Base-by-base conservation (phyloP, 2,329 filamentous ascomycete genomes). In the Fusarium incarnatum region DNA sequence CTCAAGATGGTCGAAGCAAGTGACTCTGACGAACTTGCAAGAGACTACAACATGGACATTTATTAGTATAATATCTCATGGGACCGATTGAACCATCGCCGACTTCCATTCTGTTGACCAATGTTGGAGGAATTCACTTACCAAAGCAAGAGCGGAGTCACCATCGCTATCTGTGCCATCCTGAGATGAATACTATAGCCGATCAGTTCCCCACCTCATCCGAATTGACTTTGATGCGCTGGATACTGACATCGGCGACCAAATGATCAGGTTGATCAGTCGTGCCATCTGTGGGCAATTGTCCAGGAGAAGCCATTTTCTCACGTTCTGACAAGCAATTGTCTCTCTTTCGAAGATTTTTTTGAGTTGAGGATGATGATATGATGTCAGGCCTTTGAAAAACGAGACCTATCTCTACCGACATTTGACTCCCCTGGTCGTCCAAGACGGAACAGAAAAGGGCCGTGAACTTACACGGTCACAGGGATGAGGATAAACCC, bases 1-100 rank as follows among this genome's bases (percentile, higher is more conserved):
- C 76, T 68, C 40, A 77, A 60, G 40, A 83, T 80, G 57, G 79
- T 82, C 1, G 79, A 79, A 20, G 71, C 67, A 28, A 80, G 68
- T 2, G 79, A 80, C 0, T 69, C 72, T 8, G 27, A 56, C n/a
- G 56, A 53, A 20, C 50, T 60, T 32, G 49, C 34, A 16, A 53
- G 13, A 7, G 49, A 53, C 49, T 52, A 8, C 34, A n/a, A 10
- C 5, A 37, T 12, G 5, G 3, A 12, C 4, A 7, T n/a, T n/a
- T 0, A 12, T 37, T 11, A 37, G 18, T 37, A n/a, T 37, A 5
- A 7, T n/a, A 12, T 12, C 18, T 10, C 10, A 18, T 37, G 7
- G 7, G 18, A 37, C 18, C 6, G 16, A 37, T 11, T n/a, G 5
- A n/a, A n/a, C 18, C 34, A 11, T 37, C 11, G 34, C 34, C 18